phyloP scores from a whole-genome alignment of 768 basidiomycete species.

The Termitomyces sp. region DNA sequence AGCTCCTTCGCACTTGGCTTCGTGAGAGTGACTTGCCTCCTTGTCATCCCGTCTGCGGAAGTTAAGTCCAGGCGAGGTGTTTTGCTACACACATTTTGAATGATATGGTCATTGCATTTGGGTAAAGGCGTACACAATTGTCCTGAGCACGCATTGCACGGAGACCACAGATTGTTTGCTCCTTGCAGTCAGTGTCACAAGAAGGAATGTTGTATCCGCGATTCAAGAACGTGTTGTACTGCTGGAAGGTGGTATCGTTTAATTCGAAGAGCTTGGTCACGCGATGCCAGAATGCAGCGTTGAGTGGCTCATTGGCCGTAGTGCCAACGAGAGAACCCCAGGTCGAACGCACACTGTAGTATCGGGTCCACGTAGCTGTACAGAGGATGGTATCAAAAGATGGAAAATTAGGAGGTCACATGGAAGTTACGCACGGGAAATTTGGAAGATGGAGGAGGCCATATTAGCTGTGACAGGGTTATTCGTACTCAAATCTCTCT shows the following conservation, averaged over 20 bases:
- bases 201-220: slow-evolving; percentile 29
- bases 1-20: slow-evolving; percentile 7
- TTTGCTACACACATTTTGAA: background rate
- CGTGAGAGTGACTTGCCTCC: background rate
- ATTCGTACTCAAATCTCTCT: background rate
- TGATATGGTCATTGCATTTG: background rate
- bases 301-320: slow-evolving; percentile 31
- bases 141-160: slow-evolving; percentile 36
- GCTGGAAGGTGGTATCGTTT: slow-evolving; percentile 39
- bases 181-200: slow-evolving; percentile 34
- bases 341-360: slow-evolving; percentile 50
- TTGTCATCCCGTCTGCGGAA: slow-evolving; percentile 4
- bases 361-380: slow-evolving; percentile 44
- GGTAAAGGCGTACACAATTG: slow-evolving; percentile 30
- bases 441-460: slow-evolving; percentile 38
- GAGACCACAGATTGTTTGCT: slow-evolving; percentile 36
- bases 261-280: slow-evolving; percentile 48
- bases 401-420: background rate
- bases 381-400: background rate
- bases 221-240: slow-evolving; percentile 40
- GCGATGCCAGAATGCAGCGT: slow-evolving; percentile 54
- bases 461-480: slow-evolving; percentile 30
- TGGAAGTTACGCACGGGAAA: slow-evolving; percentile 30
- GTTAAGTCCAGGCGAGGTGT: slow-evolving; percentile 1
- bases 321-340: slow-evolving; percentile 44